Evolutionary conservation across 1,284 basidiomycete genomes (phyloP).

Genomic region (Apiotrichum gracile): DNA sequence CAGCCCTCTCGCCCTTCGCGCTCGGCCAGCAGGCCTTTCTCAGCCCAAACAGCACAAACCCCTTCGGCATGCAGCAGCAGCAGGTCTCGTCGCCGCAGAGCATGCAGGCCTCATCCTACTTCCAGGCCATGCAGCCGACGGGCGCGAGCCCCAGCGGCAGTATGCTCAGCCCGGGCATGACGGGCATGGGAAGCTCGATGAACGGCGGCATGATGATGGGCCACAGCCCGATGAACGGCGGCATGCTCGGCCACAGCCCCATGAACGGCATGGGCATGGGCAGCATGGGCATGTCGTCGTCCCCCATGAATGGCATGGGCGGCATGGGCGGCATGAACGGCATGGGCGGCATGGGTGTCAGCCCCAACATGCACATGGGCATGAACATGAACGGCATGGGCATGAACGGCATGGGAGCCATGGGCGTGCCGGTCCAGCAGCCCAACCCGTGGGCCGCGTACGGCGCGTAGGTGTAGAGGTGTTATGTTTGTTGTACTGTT

Average conservation of each 20-base stretch:
- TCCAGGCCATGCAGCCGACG: background rate
- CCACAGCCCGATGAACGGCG: background rate
- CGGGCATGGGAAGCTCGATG: slow-evolving; percentile 1
- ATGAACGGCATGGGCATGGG: slow-evolving; percentile 3
- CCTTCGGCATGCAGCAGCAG: background rate
- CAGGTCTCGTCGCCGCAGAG: background rate
- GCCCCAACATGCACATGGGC: background rate
- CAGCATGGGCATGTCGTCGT: background rate
- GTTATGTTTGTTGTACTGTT: background rate
- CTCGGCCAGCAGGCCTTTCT: slow-evolving; percentile 17
- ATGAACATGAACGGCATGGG: background rate
- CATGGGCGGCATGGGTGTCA: background rate
- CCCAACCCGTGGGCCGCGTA: background rate
- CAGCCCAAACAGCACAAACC: background rate
- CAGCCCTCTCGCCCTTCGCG: slow-evolving; percentile 2
- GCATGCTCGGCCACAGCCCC: background rate
- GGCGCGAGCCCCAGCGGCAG: background rate
- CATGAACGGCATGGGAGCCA: slow-evolving; percentile 1
- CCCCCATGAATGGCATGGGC: background rate
- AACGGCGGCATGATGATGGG: background rate
- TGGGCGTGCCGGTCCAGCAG: background rate
- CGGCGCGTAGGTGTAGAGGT: background rate
- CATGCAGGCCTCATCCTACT: background rate
- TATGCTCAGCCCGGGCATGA: background rate
- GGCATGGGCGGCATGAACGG: background rate